Conservation (phyloP, 164 flowering plant genomes). For the Nelumbo lutea region DNA sequence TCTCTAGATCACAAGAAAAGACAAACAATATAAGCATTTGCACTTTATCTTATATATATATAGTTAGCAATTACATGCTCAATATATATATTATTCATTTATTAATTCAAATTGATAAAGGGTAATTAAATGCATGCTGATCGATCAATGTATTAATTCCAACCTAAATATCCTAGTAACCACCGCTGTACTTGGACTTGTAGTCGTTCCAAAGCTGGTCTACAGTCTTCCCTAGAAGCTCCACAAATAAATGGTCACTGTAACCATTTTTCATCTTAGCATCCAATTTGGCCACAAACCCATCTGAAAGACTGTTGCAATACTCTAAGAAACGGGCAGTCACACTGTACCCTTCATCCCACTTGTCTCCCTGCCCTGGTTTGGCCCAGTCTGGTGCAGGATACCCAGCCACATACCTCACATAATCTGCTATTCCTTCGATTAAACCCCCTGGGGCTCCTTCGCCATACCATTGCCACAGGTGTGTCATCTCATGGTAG, state of each 20-base stretch:
- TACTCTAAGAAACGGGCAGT: constrained; percentile 25
- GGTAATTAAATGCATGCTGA: too few relatives aligned
- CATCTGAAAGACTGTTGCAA: constrained; percentile 13
- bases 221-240: constrained; percentile 19
- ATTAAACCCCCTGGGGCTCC: constrained; percentile 8
- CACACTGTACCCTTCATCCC: constrained; percentile 32
- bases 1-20: too few relatives aligned
- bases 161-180: too few relatives aligned
- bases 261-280: constrained; percentile 17
- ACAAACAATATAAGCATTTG: too few relatives aligned
- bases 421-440: constrained; percentile 35
- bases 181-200: constrained; percentile 17
- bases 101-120: too few relatives aligned
- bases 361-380: constrained; percentile 20
- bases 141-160: too few relatives aligned
- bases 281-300: constrained; percentile 21
- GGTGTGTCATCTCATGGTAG: constrained; percentile 30
- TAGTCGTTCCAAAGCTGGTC: constrained; percentile 26
- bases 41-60: too few relatives aligned
- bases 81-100: too few relatives aligned
- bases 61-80: too few relatives aligned
- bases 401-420: constrained; percentile 19
- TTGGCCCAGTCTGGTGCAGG: constrained; percentile 21
- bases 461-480: constrained; percentile 33
- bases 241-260: constrained; percentile 12